A percentile compares a stretch with the other conserved stretches of the same genome.
Conservation (phyloP, 768 basidiomycete species). For the Lactarius evosmus region DNA sequence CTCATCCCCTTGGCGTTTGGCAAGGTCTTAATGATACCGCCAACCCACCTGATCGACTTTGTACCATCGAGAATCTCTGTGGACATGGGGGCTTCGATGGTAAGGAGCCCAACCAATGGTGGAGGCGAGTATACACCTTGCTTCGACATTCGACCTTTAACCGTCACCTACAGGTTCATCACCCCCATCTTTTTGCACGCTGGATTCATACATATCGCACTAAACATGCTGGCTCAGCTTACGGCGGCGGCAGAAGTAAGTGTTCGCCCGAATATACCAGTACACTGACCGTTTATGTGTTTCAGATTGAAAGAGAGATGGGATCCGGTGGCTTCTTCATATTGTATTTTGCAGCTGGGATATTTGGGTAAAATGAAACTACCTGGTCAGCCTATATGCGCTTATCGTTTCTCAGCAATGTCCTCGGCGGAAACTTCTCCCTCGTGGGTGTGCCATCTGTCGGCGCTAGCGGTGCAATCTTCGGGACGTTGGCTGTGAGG, state of each 20-base stretch:
- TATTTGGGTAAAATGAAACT: constrained; percentile 68
- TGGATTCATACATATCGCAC: constrained; percentile 85
- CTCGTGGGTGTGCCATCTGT: constrained; percentile 84
- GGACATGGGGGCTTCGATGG: constrained; percentile 74
- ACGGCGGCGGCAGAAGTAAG: constrained; percentile 72
- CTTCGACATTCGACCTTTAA: not conserved
- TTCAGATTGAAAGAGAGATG: constrained; percentile 86
- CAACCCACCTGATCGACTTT: constrained; percentile 66
- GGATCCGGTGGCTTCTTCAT: constrained; percentile 82
- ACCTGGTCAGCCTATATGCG: not conserved
- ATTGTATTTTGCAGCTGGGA: constrained; percentile 86
- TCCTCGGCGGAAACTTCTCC: constrained; percentile 91
- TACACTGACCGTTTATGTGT: not conserved
- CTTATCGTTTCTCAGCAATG: constrained; percentile 48
- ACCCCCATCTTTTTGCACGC: constrained; percentile 85
- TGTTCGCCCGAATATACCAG: not conserved
- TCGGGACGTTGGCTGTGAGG: constrained; percentile 75
- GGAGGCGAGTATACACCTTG: constrained; percentile 38
- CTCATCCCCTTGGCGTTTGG: not conserved
- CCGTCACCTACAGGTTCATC: constrained; percentile 38
- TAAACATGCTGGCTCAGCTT: constrained; percentile 90
- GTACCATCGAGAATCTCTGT: constrained; percentile 79
- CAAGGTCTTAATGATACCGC: constrained; percentile 80
- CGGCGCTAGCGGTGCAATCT: constrained; percentile 92
- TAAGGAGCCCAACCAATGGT: constrained; percentile 52